Percentiles rank a stretch among this genome's conserved stretches.
These are phyloP conservation scores for Cynara cardunculus DNA, from an alignment of 129 eudicot genomes.

Conservation along the genomic window DNA sequence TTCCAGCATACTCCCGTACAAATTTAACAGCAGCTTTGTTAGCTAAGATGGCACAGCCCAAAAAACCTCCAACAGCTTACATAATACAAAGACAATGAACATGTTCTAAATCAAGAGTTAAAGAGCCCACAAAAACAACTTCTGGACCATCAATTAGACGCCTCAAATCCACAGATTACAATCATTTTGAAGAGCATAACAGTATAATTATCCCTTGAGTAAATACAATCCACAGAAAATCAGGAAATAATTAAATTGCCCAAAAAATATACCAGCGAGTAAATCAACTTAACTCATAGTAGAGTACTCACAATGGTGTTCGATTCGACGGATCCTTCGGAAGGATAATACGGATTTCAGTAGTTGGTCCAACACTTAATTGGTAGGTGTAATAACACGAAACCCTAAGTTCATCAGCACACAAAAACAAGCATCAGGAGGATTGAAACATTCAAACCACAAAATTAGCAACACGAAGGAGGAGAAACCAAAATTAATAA, in stretches of 20 bases:
- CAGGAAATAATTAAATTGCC: not conserved
- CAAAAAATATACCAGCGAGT: not conserved
- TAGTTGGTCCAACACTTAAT: not conserved
- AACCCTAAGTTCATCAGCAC: slow-evolving; percentile 34
- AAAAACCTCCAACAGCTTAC: not conserved
- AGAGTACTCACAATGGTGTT: slow-evolving; percentile 24
- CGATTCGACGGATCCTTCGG: slow-evolving; percentile 1
- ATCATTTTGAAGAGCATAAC: not conserved
- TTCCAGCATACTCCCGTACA: not conserved
- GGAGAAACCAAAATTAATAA: not conserved
- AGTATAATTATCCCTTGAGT: not conserved
- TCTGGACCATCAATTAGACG: not conserved
- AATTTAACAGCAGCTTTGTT: not conserved
- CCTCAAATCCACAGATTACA: not conserved
- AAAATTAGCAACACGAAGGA: not conserved
- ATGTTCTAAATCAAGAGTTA: not conserved
- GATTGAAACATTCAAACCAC: slow-evolving; percentile 1
- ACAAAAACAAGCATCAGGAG: slow-evolving; percentile 16
- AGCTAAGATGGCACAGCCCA: not conserved
- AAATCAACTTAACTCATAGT: not conserved
- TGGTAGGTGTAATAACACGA: slow-evolving; percentile 8
- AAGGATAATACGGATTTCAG: not conserved
- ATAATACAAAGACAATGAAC: not conserved
- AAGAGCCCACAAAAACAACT: not conserved
- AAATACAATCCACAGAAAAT: not conserved